Conservation (phyloP, 2,329 filamentous ascomycete species). For the Elsinoe ampelina region DNA sequence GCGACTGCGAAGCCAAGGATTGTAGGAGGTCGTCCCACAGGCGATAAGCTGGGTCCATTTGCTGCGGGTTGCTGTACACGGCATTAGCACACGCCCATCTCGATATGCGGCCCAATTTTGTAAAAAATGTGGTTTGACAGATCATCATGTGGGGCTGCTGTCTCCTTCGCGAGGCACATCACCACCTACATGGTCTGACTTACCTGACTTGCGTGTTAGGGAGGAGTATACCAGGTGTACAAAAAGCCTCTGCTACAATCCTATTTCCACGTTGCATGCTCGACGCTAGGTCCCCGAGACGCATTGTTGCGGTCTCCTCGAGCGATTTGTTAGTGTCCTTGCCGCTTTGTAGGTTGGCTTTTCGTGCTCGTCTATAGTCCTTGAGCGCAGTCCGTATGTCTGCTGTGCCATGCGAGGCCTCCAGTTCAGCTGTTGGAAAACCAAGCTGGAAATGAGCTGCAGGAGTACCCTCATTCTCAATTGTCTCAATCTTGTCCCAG, state of each 20-base stretch:
- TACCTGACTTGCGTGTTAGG: background rate
- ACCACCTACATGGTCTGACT: constrained; percentile 5
- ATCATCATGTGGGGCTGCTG: too few relatives aligned
- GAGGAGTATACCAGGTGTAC: background rate
- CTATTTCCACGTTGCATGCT: background rate
- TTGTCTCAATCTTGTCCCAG: constrained; percentile 52
- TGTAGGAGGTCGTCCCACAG: background rate
- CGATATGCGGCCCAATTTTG: background rate
- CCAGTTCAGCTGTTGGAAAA: too few relatives aligned
- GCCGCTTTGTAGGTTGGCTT: background rate
- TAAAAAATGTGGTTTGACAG: too few relatives aligned
- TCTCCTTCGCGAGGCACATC: background rate
- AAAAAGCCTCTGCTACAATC: constrained; percentile 15
- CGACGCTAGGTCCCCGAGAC: background rate
- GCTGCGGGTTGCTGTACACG: background rate
- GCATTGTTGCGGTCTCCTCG: background rate
- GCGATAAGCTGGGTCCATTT: background rate
- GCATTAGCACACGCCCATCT: background rate
- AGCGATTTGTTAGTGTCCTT: background rate
- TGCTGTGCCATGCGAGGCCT: too few relatives aligned
- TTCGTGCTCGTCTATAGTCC: background rate
- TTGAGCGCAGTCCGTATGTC: background rate
- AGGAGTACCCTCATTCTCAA: background rate
- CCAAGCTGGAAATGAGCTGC: too few relatives aligned
- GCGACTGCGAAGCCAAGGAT: background rate